phyloP scores from a whole-genome alignment of 1,284 basidiomycete species.

The Polyporus tsugae region DNA sequence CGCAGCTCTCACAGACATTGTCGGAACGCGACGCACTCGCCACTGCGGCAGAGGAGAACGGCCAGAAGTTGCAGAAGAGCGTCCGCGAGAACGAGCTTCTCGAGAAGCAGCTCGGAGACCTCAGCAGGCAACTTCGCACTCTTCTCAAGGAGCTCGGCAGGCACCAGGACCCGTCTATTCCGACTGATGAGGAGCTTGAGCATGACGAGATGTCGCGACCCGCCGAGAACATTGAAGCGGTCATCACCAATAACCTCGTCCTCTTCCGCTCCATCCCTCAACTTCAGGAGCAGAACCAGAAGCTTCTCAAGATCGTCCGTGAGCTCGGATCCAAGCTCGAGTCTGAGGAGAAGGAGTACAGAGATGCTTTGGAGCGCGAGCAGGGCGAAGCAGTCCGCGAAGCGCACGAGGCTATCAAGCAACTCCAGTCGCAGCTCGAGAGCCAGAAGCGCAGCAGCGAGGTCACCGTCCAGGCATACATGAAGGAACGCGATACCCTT shows the following conservation, averaged over 20 bases:
- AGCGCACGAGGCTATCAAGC: constrained; percentile 86
- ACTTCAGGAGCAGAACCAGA: constrained; percentile 92
- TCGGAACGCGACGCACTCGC: constrained; percentile 69
- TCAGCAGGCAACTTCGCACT: constrained; percentile 85
- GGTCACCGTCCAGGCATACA: constrained; percentile 77
- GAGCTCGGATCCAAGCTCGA: constrained; percentile 85
- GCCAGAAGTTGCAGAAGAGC: constrained; percentile 69
- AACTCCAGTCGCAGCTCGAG: constrained; percentile 80
- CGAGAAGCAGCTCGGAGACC: constrained; percentile 83
- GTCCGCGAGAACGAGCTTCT: constrained; percentile 77
- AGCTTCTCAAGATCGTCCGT: constrained; percentile 84
- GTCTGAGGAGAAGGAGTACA: constrained; percentile 75
- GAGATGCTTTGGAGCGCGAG: constrained; percentile 70
- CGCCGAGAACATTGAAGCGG: constrained; percentile 70
- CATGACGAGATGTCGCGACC: constrained; percentile 46
- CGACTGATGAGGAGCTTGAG: constrained; percentile 76
- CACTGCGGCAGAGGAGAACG: constrained; percentile 58
- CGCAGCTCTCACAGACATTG: constrained; percentile 79
- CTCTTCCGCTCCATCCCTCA: constrained; percentile 85
- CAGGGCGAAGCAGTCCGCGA: constrained; percentile 86
- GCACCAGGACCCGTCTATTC: constrained; percentile 83
- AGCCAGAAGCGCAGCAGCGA: constrained; percentile 75
- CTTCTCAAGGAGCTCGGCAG: constrained; percentile 85
- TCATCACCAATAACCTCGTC: constrained; percentile 92
- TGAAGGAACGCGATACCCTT: constrained; percentile 90